Evolutionary conservation across 352 stramenopile species (phyloP).

Genomic region (Pilasporangium apinafurcum): DNA sequence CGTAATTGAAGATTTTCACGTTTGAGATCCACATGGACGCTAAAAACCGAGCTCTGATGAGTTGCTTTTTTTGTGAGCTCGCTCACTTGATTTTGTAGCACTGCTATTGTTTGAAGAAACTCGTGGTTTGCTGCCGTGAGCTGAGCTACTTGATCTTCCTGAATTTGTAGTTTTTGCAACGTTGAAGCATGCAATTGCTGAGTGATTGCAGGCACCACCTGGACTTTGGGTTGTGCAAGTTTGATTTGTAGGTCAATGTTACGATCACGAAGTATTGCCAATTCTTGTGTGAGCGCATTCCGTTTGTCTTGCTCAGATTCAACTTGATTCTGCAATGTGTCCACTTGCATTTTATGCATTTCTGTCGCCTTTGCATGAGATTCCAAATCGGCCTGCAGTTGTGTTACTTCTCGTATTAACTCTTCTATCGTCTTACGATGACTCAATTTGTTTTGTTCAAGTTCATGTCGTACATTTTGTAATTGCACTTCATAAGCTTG

Average conservation of each 20-base stretch:
- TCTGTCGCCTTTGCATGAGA: background rate
- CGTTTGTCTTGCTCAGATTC: background rate
- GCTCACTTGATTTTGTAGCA: conserved; percentile 27
- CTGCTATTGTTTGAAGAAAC: conserved; percentile 28
- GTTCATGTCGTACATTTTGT: too few species aligned
- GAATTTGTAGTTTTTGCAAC: background rate
- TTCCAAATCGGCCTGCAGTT: conserved; percentile 1
- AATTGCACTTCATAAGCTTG: too few species aligned
- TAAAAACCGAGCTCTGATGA: conserved; percentile 27
- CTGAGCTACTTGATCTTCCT: conserved; percentile 14
- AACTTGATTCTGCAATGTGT: conserved; percentile 3
- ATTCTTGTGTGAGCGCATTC: background rate
- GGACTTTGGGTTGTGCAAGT: conserved; percentile 7
- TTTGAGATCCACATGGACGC: conserved; percentile 69
- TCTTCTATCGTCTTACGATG: too few species aligned
- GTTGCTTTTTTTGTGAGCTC: conserved; percentile 11
- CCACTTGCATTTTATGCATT: background rate
- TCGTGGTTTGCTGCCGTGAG: conserved; percentile 17
- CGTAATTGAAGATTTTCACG: conserved; percentile 62
- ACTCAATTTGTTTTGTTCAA: too few species aligned
- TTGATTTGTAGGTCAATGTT: conserved; percentile 9
- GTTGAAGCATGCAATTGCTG: conserved; percentile 9
- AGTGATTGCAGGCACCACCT: background rate
- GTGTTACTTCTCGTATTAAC: background rate
- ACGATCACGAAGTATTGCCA: conserved; percentile 1